These are phyloP conservation scores for Botrytis elliptica DNA, from an alignment of 2,329 filamentous ascomycete species.

Conservation along the genomic window DNA sequence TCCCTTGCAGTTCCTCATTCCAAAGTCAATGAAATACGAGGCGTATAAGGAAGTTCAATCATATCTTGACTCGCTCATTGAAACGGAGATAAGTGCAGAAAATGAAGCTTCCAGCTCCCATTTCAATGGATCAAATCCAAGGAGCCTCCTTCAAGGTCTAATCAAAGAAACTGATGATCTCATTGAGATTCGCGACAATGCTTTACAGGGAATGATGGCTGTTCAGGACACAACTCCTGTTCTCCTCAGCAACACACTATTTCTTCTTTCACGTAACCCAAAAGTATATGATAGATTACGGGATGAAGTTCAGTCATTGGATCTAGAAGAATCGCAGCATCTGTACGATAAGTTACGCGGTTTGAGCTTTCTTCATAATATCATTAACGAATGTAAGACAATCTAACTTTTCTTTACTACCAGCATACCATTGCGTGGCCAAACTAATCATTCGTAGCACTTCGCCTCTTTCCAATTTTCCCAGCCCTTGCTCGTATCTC, in stretches of 20 bases:
- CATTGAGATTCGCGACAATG: conserved; percentile 13
- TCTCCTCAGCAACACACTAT: conserved; percentile 11
- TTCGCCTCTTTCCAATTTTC: conserved; percentile 34
- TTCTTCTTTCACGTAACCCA: conserved; percentile 4
- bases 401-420: background rate
- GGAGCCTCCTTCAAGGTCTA: conserved; percentile 3
- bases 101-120: background rate
- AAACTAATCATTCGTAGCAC: conserved; percentile 6
- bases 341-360: background rate
- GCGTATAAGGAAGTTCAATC: conserved; percentile 11
- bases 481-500: conserved; percentile 20
- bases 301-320: background rate
- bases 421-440: background rate
- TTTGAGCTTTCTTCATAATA: background rate
- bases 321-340: background rate
- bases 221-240: background rate
- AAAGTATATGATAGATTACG: background rate
- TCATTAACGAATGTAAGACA: conserved; percentile 4
- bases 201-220: conserved; percentile 10
- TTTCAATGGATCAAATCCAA: background rate
- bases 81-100: background rate
- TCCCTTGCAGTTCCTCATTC: conserved; percentile 2
- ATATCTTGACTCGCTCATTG: conserved; percentile 11
- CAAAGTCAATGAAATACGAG: background rate
- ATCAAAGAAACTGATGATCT: conserved; percentile 5